A percentile compares a stretch with the other conserved stretches of the same genome.
These are phyloP conservation scores for Radiomyces spectabilis DNA, from an alignment of 192 early-diverging fungal genomes.

Conservation along the genomic window DNA sequence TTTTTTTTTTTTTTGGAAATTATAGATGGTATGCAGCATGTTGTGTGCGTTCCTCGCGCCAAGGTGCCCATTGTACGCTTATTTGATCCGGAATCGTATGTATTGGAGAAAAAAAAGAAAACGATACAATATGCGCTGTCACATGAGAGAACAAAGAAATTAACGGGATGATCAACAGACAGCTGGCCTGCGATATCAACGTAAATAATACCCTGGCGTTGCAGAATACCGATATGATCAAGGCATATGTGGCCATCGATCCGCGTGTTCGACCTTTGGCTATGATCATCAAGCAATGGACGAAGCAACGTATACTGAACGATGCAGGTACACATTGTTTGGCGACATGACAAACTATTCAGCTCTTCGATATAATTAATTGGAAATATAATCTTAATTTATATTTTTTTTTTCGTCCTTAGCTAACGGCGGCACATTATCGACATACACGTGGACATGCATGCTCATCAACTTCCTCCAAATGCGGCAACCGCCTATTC, in stretches of 20 bases:
- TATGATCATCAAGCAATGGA: conserved; percentile 94
- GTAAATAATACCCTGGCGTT: conserved; percentile 89
- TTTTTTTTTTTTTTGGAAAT: conserved; percentile 1
- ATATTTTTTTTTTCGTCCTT: conserved; percentile 6
- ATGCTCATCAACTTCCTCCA: conserved; percentile 92
- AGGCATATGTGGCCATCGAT: conserved; percentile 84
- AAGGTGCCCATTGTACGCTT: conserved; percentile 92
- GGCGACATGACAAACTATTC: too few species aligned
- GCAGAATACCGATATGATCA: conserved; percentile 84
- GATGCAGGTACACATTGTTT: conserved; percentile 66
- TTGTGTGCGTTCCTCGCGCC: conserved; percentile 73
- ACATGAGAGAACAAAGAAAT: too few species aligned
- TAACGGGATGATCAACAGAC: too few species aligned
- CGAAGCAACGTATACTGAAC: conserved; percentile 75
- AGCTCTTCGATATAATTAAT: too few species aligned
- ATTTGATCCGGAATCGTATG: conserved; percentile 81
- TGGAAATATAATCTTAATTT: too few species aligned
- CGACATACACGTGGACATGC: conserved; percentile 92
- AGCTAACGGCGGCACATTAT: conserved; percentile 90
- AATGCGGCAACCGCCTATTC: conserved; percentile 78
- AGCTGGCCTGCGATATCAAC: conserved; percentile 85
- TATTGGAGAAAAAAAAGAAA: not conserved
- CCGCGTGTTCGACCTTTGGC: conserved; percentile 81
- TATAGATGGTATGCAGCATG: conserved; percentile 72
- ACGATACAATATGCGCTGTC: too few species aligned